phyloP scores from a whole-genome alignment of 208 protist species.

The Trypanosoma lewisi region DNA sequence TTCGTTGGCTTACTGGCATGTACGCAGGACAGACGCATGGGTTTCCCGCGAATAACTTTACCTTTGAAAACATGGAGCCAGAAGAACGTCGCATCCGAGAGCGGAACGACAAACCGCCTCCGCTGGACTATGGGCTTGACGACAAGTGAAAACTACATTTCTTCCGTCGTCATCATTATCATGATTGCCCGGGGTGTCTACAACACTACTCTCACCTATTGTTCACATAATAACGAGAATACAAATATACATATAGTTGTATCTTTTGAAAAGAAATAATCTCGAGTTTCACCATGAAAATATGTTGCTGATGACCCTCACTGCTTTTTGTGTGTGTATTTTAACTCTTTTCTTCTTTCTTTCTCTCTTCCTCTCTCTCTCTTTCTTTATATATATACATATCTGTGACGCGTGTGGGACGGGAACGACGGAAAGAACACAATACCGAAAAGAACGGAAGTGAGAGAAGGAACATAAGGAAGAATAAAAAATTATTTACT shows the following conservation, averaged over 20 bases:
- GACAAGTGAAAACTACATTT: slow-evolving; percentile 13
- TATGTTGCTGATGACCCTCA: not conserved
- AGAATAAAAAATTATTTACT: not conserved
- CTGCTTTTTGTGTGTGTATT: not conserved
- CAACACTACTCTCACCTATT: no score
- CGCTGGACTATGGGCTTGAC: slow-evolving; percentile 66
- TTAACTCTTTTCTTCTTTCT: no score
- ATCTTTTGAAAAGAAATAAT: no score
- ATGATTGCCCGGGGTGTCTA: no score
- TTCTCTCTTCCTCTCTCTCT: not conserved
- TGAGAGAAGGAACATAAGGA: not conserved
- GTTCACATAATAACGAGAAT: not conserved
- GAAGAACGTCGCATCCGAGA: slow-evolving; percentile 44
- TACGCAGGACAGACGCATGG: slow-evolving; percentile 79
- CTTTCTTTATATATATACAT: not conserved
- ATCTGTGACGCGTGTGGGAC: not conserved
- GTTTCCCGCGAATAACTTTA: slow-evolving; percentile 87
- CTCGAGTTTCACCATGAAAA: no score
- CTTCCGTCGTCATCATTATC: not conserved
- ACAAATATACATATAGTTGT: not conserved
- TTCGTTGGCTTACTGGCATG: slow-evolving; percentile 77
- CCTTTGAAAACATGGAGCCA: slow-evolving; percentile 60
- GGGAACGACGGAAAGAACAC: no score
- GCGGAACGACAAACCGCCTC: slow-evolving; percentile 46
- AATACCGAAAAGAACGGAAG: no score